Percentiles rank a stretch among this genome's conserved stretches.
Conservation (phyloP, 768 basidiomycete genomes). For the Melanogaster broomeanus region DNA sequence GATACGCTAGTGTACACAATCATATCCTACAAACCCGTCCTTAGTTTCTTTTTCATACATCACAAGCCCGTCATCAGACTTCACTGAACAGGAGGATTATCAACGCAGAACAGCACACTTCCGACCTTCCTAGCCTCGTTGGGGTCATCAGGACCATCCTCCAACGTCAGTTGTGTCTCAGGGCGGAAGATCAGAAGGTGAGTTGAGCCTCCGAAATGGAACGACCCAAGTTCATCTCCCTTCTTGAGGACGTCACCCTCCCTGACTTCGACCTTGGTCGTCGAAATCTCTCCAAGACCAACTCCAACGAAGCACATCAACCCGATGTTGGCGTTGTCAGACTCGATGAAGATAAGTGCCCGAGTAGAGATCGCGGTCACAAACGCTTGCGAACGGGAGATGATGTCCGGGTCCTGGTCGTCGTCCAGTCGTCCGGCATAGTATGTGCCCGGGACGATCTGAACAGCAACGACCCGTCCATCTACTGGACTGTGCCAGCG, state of each 20-base stretch:
- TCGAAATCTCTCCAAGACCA: conserved; percentile 66
- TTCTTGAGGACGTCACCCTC: conserved; percentile 45
- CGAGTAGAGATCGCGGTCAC: conserved; percentile 53
- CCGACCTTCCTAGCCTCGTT: conserved; percentile 15
- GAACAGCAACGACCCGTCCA: conserved; percentile 41
- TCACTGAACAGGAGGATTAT: background rate
- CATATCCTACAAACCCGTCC: background rate
- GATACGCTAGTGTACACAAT: no score
- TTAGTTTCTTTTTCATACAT: no score
- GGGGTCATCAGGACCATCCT: conserved; percentile 8
- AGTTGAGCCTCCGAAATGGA: conserved; percentile 66
- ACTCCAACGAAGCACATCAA: conserved; percentile 60
- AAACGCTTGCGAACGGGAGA: conserved; percentile 32
- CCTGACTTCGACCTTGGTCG: conserved; percentile 52
- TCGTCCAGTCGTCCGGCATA: conserved; percentile 40
- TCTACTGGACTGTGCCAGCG: conserved; percentile 64
- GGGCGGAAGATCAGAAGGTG: conserved; percentile 48
- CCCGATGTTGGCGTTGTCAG: conserved; percentile 54
- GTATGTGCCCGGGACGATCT: conserved; percentile 52
- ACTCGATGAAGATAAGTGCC: conserved; percentile 57
- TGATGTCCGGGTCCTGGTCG: conserved; percentile 26
- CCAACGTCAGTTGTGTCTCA: conserved; percentile 23
- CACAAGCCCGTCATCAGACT: no score
- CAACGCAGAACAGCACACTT: conserved; percentile 19
- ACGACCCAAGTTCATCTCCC: conserved; percentile 60